Conservation (phyloP, 305 asterid species). For the Fraxinus nigra region DNA sequence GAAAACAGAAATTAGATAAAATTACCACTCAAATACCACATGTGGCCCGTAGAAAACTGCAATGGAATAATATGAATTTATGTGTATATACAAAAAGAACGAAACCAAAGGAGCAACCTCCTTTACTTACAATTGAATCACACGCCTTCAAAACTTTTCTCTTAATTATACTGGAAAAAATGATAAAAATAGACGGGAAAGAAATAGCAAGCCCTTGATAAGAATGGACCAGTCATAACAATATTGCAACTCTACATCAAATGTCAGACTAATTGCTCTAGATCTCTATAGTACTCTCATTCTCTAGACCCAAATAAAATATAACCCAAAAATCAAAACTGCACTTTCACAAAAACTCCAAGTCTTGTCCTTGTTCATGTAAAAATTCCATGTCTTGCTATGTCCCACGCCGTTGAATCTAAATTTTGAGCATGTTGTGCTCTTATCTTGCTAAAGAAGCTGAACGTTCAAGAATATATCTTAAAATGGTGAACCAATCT, state of each 20-base stretch:
- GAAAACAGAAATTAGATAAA: neutral
- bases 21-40: neutral
- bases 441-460: slow-evolving; percentile 39
- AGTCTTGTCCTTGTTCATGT: slow-evolving; percentile 34
- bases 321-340: slow-evolving; percentile 47
- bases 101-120: neutral
- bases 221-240: slow-evolving; percentile 20
- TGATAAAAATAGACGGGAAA: neutral
- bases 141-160: slow-evolving; percentile 11
- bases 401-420: slow-evolving; percentile 26
- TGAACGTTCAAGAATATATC: slow-evolving; percentile 33
- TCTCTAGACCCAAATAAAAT: slow-evolving; percentile 30
- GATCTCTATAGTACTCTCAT: slow-evolving; percentile 26
- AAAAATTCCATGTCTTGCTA: slow-evolving; percentile 31
- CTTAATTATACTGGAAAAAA: slow-evolving; percentile 26
- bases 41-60: neutral
- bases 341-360: slow-evolving; percentile 35
- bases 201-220: slow-evolving; percentile 17
- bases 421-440: slow-evolving; percentile 32
- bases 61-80: neutral
- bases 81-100: neutral
- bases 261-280: slow-evolving; percentile 27
- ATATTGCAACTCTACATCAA: slow-evolving; percentile 25
- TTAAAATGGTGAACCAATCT: slow-evolving; percentile 38
- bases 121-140: slow-evolving; percentile 21